Conservation (phyloP, 2,329 filamentous ascomycete genomes). For the Colletotrichum trifolii region DNA sequence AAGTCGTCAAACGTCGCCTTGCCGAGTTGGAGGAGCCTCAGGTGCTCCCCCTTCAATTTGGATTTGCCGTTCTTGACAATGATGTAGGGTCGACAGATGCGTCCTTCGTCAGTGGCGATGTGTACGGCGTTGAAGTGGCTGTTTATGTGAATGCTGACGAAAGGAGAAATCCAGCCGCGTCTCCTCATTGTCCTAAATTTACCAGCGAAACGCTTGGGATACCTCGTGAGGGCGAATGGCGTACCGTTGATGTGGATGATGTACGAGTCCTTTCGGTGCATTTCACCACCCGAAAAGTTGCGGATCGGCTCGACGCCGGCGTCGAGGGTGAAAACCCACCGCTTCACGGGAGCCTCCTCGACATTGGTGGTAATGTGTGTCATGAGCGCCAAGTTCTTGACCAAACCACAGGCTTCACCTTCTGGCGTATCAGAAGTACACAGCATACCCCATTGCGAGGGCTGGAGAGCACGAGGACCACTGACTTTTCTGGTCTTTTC, state of each 20-base stretch:
- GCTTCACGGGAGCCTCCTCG: conserved; percentile 88
- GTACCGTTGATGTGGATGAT: conserved; percentile 97
- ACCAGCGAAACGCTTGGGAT: conserved; percentile 86
- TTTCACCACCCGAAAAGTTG: conserved; percentile 79
- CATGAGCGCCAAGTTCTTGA: conserved; percentile 98
- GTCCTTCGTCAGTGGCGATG: conserved; percentile 95
- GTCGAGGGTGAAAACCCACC: conserved; percentile 87
- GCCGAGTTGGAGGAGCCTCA: conserved; percentile 84
- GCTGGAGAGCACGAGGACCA: conserved; percentile 93
- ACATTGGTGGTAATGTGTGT: conserved; percentile 98
- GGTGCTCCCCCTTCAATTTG: conserved; percentile 80
- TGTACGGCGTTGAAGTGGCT: conserved; percentile 91
- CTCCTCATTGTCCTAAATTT: conserved; percentile 88
- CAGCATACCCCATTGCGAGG: conserved; percentile 98
- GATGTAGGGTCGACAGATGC: conserved; percentile 95
- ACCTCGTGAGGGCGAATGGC: conserved; percentile 85
- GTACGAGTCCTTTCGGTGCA: conserved; percentile 86
- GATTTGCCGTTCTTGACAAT: conserved; percentile 90
- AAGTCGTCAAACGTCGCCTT: conserved; percentile 95
- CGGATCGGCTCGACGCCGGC: conserved; percentile 84
- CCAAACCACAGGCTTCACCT: conserved; percentile 96
- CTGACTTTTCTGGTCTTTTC: conserved; percentile 98
- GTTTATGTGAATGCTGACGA: conserved; percentile 96
- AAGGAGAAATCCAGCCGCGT: conserved; percentile 92
- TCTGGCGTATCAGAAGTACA: conserved; percentile 98